phyloP scores from a whole-genome alignment of 2,329 filamentous ascomycete genomes.

The Hypoxylon sp. region DNA sequence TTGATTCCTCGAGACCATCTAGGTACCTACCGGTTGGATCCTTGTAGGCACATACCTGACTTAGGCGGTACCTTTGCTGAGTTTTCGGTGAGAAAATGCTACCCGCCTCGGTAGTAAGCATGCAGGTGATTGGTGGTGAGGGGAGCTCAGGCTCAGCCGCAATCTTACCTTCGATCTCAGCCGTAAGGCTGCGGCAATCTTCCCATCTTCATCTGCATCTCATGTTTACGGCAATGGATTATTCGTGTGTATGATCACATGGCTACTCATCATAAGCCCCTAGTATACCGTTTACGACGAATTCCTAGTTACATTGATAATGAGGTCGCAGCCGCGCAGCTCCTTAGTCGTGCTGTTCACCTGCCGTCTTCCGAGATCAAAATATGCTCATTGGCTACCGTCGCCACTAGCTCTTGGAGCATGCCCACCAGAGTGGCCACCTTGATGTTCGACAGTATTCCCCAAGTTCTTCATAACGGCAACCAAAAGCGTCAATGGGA shows the following conservation, averaged over 20 bases:
- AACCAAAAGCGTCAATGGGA: background rate
- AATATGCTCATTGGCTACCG: constrained; percentile 10
- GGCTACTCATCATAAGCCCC: background rate
- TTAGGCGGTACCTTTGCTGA: too few species aligned
- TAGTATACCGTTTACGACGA: background rate
- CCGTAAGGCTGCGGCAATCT: background rate
- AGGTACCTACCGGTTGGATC: too few species aligned
- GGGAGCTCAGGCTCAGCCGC: constrained; percentile 1
- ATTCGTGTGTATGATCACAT: background rate
- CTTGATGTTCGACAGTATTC: background rate
- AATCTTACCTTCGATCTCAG: background rate
- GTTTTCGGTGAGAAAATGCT: too few species aligned
- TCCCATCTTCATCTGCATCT: background rate
- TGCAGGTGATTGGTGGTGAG: too few species aligned
- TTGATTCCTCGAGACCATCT: too few species aligned
- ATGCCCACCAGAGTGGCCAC: constrained; percentile 3
- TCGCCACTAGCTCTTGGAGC: background rate
- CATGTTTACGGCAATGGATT: background rate
- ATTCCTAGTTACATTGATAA: background rate
- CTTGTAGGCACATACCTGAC: too few species aligned
- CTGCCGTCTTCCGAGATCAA: constrained; percentile 1
- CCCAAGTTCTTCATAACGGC: background rate
- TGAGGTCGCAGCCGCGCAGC: constrained; percentile 1
- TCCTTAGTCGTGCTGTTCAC: background rate
- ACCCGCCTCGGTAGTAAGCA: too few species aligned